A percentile compares a stretch with the other conserved stretches of the same genome.
Conservation (phyloP, 257 asterid genomes). For the Gardenia jasminoides region DNA sequence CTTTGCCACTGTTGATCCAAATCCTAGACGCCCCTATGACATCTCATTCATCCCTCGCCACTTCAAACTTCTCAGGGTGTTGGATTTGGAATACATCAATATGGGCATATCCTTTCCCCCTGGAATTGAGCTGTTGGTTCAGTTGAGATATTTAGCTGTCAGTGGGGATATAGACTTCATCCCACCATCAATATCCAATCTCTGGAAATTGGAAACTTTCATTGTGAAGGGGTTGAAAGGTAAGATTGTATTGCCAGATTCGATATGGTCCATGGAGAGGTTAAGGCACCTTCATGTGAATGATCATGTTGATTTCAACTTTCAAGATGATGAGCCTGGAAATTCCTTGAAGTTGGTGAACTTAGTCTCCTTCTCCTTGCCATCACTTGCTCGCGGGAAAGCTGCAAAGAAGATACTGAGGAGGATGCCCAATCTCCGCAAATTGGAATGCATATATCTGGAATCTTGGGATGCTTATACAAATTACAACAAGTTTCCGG, state of each 20-base stretch:
- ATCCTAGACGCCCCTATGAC: neutral
- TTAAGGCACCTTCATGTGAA: constrained; percentile 8
- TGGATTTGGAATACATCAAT: neutral
- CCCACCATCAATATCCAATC: neutral
- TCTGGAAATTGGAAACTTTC: neutral
- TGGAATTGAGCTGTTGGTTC: neutral
- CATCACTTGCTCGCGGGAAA: neutral
- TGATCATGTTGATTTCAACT: neutral
- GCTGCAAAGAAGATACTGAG: neutral
- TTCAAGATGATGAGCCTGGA: neutral
- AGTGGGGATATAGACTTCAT: neutral
- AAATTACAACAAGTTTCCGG: neutral
- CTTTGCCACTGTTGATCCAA: neutral
- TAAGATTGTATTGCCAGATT: neutral
- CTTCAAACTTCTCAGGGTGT: neutral
- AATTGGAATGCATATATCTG: neutral
- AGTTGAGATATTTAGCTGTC: neutral
- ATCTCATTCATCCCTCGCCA: neutral
- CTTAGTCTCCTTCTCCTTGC: neutral
- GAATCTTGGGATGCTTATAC: neutral
- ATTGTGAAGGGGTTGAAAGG: neutral
- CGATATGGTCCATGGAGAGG: neutral
- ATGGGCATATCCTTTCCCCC: neutral
- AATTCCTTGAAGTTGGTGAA: neutral
- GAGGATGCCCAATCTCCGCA: constrained; percentile 1